Evolutionary conservation across 192 early-diverging fungal species (phyloP), one percentile per base, ranked within the genome.

Genomic region (Podila epigama): DNA sequence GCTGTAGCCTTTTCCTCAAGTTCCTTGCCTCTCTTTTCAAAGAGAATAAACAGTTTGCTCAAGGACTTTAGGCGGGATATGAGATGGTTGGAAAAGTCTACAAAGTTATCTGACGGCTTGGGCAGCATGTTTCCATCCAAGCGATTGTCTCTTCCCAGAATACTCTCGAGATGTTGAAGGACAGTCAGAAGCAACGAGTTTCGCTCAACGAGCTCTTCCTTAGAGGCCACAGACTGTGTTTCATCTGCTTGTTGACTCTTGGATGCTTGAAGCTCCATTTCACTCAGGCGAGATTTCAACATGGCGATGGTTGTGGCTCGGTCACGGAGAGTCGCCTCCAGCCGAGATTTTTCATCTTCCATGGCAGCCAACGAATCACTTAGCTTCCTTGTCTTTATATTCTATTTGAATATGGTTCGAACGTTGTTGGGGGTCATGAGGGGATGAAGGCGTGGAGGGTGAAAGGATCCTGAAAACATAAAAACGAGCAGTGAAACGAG

Each of bases 11-110:
- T 79, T 37, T 69, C 64, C 52, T 78, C 71, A 33, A 83, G 51
- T 53, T 80, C 72, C 25, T 83, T 83, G 20, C 53, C 61, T 27
- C 70, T 72, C 41, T 64, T 69, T 3, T 81, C 82, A 69, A 83
- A 83, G 2, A 58, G 53, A 25, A 73, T 65, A 39, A 69, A 66
- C 28, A 78, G 39, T 25, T 69, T 66, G 55, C 72, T 81, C 5
- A 83, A 44, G 20, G 79, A 70, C 39, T 81, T 80, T 5, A 83
- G 58, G 9, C 73, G 71, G 13, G 68, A 68, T 34, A 75, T 42
- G 28, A 83, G 34, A 39, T 72, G 71, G 27, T 71, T 70, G 16
- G 79, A 67, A 58, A 83, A 83, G 35, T 80, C 65, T 7, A 48
- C 48, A 39, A 83, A 81, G 16, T 83, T 81, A 27, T 64, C 58